Evolutionary conservation across 2,329 filamentous ascomycete genomes (phyloP), one percentile per base, ranked within the genome.

Genomic region (Cyphellophora europaea): DNA sequence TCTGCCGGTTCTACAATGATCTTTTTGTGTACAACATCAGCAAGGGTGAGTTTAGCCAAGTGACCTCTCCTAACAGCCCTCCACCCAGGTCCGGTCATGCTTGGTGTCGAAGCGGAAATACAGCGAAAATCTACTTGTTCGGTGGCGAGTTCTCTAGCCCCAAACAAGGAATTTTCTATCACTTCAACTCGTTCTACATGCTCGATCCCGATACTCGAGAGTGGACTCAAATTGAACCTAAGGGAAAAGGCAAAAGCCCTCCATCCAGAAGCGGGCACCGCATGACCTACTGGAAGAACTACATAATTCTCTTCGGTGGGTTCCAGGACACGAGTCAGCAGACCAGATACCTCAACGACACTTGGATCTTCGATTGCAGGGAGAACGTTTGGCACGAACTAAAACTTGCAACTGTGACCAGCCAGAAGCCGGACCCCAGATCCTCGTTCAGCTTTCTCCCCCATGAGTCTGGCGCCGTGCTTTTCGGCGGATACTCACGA

Each of bases 111-210:
- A 87, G 84, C 38, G 84, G 82, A 31, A 94, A 95, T 59, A 74
- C 80, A 11, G 82, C 81, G 43, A 78, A 82, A 19, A 74, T 96
- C 34, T 98, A 93, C 57, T 65, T 98, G 11, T 96, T 96, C 53
- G 91, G 91, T 45, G 91, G 65, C 42, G 91, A 98, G 61, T 98
- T 98, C 58, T 93, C 84, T 38, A 89, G 82, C 17, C 91, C 91
- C 2, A 96, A 95, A 56, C 91, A 96, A 61, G 91, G 91, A 3
- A 96, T 89, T 0, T 98, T 98, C 53, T 95, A 98, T 58, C 91
- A 98, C 61, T 98, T 98, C 65, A 94, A 93, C 53, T 91, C 96
- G 62, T 96, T 98, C 57, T 98, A 91, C 89, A 73, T 82, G 32
- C 72, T 96, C 28, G 88, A 96, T 53, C 82, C 89, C 1, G 72